These are phyloP conservation scores for Pythium apleroticum DNA, from an alignment of 352 stramenopile species.

Conservation along the genomic window DNA sequence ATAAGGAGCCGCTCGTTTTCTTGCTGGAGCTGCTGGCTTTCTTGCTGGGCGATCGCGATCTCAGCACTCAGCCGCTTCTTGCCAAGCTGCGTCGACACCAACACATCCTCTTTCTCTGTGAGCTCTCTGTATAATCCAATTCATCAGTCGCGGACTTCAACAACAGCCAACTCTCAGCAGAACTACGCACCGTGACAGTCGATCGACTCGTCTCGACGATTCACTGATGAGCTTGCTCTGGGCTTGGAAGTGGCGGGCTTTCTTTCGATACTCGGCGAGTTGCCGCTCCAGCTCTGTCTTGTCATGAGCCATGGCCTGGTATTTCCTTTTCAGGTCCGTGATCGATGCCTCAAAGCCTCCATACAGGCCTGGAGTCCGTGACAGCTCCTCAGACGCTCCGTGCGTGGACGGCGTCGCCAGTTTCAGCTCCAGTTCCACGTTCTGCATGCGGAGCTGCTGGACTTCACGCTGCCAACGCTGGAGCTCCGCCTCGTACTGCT, in stretches of 20 bases:
- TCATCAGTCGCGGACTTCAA: background rate
- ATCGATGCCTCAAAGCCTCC: slow-evolving; percentile 20
- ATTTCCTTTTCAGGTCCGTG: slow-evolving; percentile 66
- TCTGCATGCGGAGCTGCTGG: slow-evolving; percentile 54
- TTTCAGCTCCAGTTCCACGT: slow-evolving; percentile 64
- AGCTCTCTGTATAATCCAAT: slow-evolving; percentile 45
- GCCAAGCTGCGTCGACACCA: slow-evolving; percentile 49
- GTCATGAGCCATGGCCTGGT: slow-evolving; percentile 56
- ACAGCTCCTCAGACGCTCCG: background rate
- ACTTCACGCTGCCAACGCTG: slow-evolving; percentile 50
- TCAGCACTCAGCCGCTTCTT: slow-evolving; percentile 56
- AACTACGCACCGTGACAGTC: slow-evolving; percentile 45
- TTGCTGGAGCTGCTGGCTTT: slow-evolving; percentile 49
- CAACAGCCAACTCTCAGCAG: background rate
- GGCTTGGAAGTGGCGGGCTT: slow-evolving; percentile 65
- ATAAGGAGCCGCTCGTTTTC: slow-evolving; percentile 67
- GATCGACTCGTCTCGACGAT: slow-evolving; percentile 62
- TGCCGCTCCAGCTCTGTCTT: slow-evolving; percentile 60
- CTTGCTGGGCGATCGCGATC: slow-evolving; percentile 54
- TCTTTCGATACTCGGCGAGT: slow-evolving; percentile 53
- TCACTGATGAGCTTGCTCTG: slow-evolving; percentile 64
- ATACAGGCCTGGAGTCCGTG: background rate
- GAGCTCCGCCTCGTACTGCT: slow-evolving; percentile 75
- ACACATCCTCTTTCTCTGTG: slow-evolving; percentile 50
- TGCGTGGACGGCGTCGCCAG: slow-evolving; percentile 4